Evolutionary conservation across 2,329 filamentous ascomycete genomes (phyloP).

Genomic region (Arthrobotrys pseudoclavata): DNA sequence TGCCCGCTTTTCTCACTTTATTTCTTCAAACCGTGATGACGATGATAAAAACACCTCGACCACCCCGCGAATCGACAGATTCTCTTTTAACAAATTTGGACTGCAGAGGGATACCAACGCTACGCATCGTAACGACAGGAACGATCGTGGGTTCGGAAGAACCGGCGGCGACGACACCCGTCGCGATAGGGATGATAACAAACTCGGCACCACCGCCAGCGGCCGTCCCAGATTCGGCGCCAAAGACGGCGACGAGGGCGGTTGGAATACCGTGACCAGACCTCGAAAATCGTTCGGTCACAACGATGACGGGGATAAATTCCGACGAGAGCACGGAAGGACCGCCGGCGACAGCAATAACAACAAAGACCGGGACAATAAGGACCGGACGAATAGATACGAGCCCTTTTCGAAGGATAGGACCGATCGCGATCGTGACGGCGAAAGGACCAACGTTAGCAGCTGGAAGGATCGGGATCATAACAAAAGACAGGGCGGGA

Average conservation of each 20-base stretch:
- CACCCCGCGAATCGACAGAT: slow-evolving; percentile 61
- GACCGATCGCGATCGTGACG: slow-evolving; percentile 48
- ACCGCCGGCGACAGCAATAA: not conserved
- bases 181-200: slow-evolving; percentile 61
- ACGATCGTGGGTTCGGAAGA: slow-evolving; percentile 60
- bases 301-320: slow-evolving; percentile 64
- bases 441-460: slow-evolving; percentile 60
- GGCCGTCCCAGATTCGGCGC: slow-evolving; percentile 31
- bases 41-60: slow-evolving; percentile 61
- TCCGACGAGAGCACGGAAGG: slow-evolving; percentile 59
- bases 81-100: slow-evolving; percentile 62
- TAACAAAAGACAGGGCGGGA: slow-evolving; percentile 60
- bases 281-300: slow-evolving; percentile 64
- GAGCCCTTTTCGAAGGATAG: slow-evolving; percentile 54
- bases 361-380: slow-evolving; percentile 41
- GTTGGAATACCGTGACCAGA: slow-evolving; percentile 63
- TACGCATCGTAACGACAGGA: slow-evolving; percentile 61
- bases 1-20: slow-evolving; percentile 60
- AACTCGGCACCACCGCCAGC: slow-evolving; percentile 9
- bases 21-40: slow-evolving; percentile 50
- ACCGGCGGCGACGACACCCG: slow-evolving; percentile 60
- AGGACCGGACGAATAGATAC: slow-evolving; percentile 54
- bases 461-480: slow-evolving; percentile 63
- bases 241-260: slow-evolving; percentile 60
- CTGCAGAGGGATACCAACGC: slow-evolving; percentile 60